phyloP scores from a whole-genome alignment of 257 asterid species.

The Linaria vulgaris region DNA sequence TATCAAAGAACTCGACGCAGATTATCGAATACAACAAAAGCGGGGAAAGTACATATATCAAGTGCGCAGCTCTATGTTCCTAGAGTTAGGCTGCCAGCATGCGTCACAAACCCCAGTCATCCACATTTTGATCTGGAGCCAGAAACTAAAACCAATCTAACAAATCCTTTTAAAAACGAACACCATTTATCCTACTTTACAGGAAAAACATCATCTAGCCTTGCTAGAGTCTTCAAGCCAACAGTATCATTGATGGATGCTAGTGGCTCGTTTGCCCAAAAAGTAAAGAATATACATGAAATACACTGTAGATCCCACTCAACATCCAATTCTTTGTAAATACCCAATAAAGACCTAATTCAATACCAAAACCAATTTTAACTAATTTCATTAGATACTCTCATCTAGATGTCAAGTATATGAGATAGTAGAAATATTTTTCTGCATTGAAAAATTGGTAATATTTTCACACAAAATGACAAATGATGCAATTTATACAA shows the following conservation, averaged over 20 bases:
- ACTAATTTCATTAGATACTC: no score
- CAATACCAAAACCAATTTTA: neutral
- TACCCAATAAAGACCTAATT: slow-evolving; percentile 10
- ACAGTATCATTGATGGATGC: neutral
- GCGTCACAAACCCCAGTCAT: slow-evolving; percentile 14
- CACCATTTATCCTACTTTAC: slow-evolving; percentile 5
- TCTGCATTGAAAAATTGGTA: neutral
- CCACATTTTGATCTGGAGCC: slow-evolving; percentile 1
- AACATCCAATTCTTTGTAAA: no score
- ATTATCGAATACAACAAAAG: slow-evolving; percentile 19
- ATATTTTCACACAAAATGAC: no score
- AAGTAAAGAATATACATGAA: no score
- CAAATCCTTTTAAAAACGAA: slow-evolving; percentile 2
- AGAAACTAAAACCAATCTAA: slow-evolving; percentile 5
- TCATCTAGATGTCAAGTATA: no score
- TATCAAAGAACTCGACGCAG: slow-evolving; percentile 6
- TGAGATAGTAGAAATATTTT: slow-evolving; percentile 3
- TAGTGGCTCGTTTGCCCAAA: neutral
- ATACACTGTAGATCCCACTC: no score
- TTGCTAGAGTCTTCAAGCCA: slow-evolving; percentile 2
- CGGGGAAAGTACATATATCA: slow-evolving; percentile 4
- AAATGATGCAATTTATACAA: no score
- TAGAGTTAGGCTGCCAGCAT: neutral
- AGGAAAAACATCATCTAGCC: slow-evolving; percentile 8
- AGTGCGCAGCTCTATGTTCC: neutral